Evolutionary conservation across 2,329 filamentous ascomycete species (phyloP), one percentile per base, ranked within the genome.

Genomic region (Pyrenophora tritici-repentis): DNA sequence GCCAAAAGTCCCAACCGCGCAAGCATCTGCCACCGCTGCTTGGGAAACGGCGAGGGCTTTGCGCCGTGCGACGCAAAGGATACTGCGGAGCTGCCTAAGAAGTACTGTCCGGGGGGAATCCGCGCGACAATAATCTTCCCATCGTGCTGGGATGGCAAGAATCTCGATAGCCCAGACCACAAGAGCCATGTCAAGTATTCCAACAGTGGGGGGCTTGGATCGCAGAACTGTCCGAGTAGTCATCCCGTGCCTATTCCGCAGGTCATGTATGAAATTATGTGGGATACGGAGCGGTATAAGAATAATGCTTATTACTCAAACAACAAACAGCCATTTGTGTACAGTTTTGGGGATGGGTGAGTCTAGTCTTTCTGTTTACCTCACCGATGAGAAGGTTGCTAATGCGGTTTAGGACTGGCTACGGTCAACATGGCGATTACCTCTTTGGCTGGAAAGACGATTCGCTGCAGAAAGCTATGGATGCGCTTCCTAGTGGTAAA

Each of bases 41-140:
- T 63, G n/a, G 55, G 56, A 12, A 66, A 66, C 20, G 66, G 62
- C 8, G 48, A 51, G 12, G 48, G 37, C 9, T 51, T 51, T 3
- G 63, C 63, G 2, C 65, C 66, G 0, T 68, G 64, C 48, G 62
- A 65, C 26, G 16, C 38, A 16, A 66, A 63, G 22, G 66, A 68
- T 34, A 63, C 62, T 20, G 50, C 55, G 4, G 66, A 66, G 73
- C 82, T 41, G 76, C 72, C 70, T 73, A 79, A 58, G 90, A 96
- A 75, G 50, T 86, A 91, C 73, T 97, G 93, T 75, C 75, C 77
- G 13, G 83, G 93, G 63, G 93, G 93, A 45, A 86, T 89, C 39
- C 83, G 86, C 31, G 79, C 82, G 47, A 86, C 89, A 55, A 73
- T 89, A 32, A 86, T 87, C 76, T 87, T 89, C 74, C 87, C 87